A percentile compares a stretch with the other conserved stretches of the same genome.
phyloP scores from a whole-genome alignment of 2,329 filamentous ascomycete species.

The Penicillium sp. region DNA sequence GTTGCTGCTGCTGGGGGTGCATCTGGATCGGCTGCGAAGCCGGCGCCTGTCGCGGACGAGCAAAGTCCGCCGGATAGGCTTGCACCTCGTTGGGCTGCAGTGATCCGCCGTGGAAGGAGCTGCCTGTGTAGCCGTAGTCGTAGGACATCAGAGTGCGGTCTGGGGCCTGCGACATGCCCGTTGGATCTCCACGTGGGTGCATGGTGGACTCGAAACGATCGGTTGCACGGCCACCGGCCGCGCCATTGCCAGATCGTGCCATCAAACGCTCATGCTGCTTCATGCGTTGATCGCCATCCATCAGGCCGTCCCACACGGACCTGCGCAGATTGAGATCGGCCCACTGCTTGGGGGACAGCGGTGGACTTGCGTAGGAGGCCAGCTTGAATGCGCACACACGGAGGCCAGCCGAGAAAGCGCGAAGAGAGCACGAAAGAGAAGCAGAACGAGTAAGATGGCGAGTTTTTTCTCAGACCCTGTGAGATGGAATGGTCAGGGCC shows the following conservation, averaged over 20 bases:
- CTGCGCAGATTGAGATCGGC: slow-evolving; percentile 56
- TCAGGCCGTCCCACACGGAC: slow-evolving; percentile 55
- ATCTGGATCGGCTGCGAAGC: slow-evolving; percentile 14
- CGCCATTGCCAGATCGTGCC: slow-evolving; percentile 42
- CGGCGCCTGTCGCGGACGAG: slow-evolving; percentile 42
- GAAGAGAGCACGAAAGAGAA: too few relatives aligned
- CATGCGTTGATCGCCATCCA: slow-evolving; percentile 75
- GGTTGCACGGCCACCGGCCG: slow-evolving; percentile 50
- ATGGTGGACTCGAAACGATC: slow-evolving; percentile 38
- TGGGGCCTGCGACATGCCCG: slow-evolving; percentile 36
- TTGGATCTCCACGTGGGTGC: slow-evolving; percentile 36
- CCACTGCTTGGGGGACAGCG: slow-evolving; percentile 65
- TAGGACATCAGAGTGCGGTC: slow-evolving; percentile 37
- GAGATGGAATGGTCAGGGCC: too few relatives aligned
- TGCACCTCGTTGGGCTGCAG: slow-evolving; percentile 55
- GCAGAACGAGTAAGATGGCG: too few relatives aligned
- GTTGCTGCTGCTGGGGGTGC: slow-evolving; percentile 24
- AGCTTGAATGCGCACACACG: slow-evolving; percentile 53
- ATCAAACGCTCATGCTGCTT: slow-evolving; percentile 73
- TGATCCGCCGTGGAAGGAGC: slow-evolving; percentile 50
- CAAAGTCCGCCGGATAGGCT: slow-evolving; percentile 63
- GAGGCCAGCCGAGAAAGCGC: background rate
- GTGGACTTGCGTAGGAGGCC: slow-evolving; percentile 61
- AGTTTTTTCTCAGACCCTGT: too few relatives aligned
- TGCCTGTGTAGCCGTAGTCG: slow-evolving; percentile 56